Evolutionary conservation across 2,329 filamentous ascomycete genomes (phyloP), one percentile per base, ranked within the genome.

Genomic region (Ustulina deusta): DNA sequence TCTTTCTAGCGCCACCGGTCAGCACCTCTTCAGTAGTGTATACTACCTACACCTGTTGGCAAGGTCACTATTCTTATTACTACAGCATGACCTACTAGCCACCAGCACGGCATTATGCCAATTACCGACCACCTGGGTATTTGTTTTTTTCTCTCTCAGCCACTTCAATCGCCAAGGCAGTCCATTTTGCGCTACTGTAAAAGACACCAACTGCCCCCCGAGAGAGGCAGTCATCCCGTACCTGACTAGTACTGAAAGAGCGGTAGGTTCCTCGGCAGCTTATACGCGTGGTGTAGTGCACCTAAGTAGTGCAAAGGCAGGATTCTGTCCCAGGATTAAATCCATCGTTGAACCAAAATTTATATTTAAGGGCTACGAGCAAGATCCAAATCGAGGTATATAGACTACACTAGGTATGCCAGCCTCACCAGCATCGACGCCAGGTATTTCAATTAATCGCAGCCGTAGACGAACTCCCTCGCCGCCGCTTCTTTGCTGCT

Each of bases 231-330:
- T 36, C 54, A 48, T 38, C 32, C 48, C 13, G 65, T 68, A 20
- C 65, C 65, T 68, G 65, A 68, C 65, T 68, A 68, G 65, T 59
- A 65, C 61, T 34, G 56, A 68, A 68, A 58, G 42, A 54, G 65
- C 15, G n/a, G 34, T 65, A 49, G 40, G 10, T 27, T 42, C 34
- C 58, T 57, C n/a, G 44, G 38, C 58, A 32, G 49, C 59, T 63
- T 63, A 63, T 29, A 36, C 11, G 3, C 15, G 10, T 27, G 15
- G 22, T 49, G 22, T 25, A 55, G n/a, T 20, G 17, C 10, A 20
- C 40, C 40, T 20, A 44, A 20, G n/a, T n/a, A 7, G n/a, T n/a
- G 6, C n/a, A 17, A 44, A 44, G n/a, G n/a, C n/a, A n/a, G 40
- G 42, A 46, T 46, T 46, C 42, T 49, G 3, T 52, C 27, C 55